These are phyloP conservation scores for Escallonia rubra DNA, from an alignment of 129 eudicot species.

Conservation along the genomic window DNA sequence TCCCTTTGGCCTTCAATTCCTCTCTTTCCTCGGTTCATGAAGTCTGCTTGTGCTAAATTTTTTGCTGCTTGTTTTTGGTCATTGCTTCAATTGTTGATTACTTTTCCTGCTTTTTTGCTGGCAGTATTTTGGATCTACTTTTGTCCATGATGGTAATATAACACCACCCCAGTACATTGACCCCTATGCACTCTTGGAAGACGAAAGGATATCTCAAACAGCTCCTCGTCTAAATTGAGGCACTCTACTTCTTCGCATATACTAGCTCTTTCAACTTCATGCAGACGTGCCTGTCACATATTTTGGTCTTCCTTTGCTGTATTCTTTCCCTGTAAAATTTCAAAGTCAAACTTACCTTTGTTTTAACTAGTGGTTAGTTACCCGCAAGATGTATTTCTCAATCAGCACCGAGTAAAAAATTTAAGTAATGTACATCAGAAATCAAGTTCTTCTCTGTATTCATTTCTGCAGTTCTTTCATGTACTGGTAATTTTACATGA, in stretches of 20 bases:
- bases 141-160: constrained; percentile 64
- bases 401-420: too few species aligned
- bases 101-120: neutral
- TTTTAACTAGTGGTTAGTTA: too few species aligned
- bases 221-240: constrained; percentile 59
- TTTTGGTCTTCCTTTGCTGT: neutral
- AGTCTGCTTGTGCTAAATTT: neutral
- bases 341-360: neutral
- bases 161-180: constrained; percentile 67
- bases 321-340: neutral
- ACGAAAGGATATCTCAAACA: constrained; percentile 59
- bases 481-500: too few species aligned
- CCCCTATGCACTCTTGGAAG: constrained; percentile 82
- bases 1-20: neutral
- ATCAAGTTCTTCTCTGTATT: too few species aligned
- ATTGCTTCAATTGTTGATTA: neutral
- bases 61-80: neutral
- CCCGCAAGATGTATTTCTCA: too few species aligned
- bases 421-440: too few species aligned
- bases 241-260: neutral
- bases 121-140: constrained; percentile 83
- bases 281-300: neutral
- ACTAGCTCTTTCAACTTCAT: neutral
- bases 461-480: too few species aligned
- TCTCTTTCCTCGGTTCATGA: neutral